Percentiles rank a stretch among this genome's conserved stretches.
phyloP scores from a whole-genome alignment of 2,329 filamentous ascomycete species.

The Alternaria dauci region DNA sequence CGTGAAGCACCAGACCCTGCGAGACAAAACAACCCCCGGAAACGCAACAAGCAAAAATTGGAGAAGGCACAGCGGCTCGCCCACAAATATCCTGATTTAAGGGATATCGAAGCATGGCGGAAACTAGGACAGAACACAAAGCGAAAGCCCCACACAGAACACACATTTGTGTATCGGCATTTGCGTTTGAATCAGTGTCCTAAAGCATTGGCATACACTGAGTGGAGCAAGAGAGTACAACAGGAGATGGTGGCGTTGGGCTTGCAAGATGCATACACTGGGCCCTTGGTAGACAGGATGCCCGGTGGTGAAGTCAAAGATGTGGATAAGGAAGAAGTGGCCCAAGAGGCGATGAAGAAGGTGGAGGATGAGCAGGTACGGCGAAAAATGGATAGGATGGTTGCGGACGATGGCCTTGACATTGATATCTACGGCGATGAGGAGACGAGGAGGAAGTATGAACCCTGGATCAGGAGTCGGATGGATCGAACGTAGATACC shows the following conservation, averaged over 20 bases:
- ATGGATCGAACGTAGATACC: background rate
- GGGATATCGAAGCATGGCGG: background rate
- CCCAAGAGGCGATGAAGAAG: background rate
- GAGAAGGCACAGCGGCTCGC: constrained; percentile 1
- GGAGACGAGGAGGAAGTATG: constrained; percentile 11
- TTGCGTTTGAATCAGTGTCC: background rate
- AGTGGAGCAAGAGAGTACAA: background rate
- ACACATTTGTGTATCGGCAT: background rate
- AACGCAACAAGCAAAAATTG: background rate
- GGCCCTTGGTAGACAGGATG: background rate
- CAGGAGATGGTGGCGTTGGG: constrained; percentile 1
- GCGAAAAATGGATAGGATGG: background rate
- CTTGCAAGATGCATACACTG: background rate
- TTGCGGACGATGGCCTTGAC: constrained; percentile 8
- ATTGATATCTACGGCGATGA: constrained; percentile 13
- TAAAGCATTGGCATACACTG: background rate
- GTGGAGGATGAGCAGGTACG: background rate
- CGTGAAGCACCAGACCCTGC: background rate
- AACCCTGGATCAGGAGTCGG: constrained; percentile 5
- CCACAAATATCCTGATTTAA: background rate
- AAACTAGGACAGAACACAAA: background rate
- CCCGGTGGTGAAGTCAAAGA: background rate
- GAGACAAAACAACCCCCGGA: background rate
- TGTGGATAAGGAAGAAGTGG: background rate
- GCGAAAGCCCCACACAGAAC: background rate